Evolutionary conservation across 768 basidiomycete species (phyloP), one percentile per base, ranked within the genome.

Genomic region (Rhodotorula graminis): DNA sequence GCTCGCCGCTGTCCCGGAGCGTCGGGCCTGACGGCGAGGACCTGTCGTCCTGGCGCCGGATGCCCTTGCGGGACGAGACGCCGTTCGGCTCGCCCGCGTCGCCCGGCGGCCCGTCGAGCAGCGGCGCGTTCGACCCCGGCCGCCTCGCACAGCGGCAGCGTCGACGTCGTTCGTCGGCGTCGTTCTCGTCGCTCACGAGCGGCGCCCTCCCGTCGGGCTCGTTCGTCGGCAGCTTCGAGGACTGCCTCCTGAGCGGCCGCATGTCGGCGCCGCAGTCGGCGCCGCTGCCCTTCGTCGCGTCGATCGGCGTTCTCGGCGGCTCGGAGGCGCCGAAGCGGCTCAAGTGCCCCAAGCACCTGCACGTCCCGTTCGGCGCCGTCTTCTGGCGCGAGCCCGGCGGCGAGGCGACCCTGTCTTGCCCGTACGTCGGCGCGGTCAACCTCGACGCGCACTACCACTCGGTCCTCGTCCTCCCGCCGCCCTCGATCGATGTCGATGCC

Each of bases 391-490:
- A n/a, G 18, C 59, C 71, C 4, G 62, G 58, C 46, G 65, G 64
- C 53, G 71, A 72, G 27, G 42, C 62, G 21, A 29, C 44, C 44
- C 44, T 47, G 15, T 62, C 71, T 29, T 63, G 69, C n/a, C 81
- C 81, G 0, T 81, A 80, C 73, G 79, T 80, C 69, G 80, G 79
- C 15, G 70, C 72, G n/a, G 56, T 81, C 65, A 80, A 81, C 64
- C 75, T 81, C 56, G 75, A 78, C 33, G 55, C 66, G 42, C 77
- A 78, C 70, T 79, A 66, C 61, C 25, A 76, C 42, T 56, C 65
- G 3, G 40, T 67, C 31, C 62, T 76, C 52, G 16, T 64, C 29
- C 2, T 65, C 29, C 23, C 65, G 11, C 5, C 37, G 37, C 46
- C 65, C n/a, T 33, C 15, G n/a, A 27, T 5, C 56, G 31, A 23